These are phyloP conservation scores for Paratinospora sagittata DNA, from an alignment of 164 flowering plant genomes.

Conservation along the genomic window DNA sequence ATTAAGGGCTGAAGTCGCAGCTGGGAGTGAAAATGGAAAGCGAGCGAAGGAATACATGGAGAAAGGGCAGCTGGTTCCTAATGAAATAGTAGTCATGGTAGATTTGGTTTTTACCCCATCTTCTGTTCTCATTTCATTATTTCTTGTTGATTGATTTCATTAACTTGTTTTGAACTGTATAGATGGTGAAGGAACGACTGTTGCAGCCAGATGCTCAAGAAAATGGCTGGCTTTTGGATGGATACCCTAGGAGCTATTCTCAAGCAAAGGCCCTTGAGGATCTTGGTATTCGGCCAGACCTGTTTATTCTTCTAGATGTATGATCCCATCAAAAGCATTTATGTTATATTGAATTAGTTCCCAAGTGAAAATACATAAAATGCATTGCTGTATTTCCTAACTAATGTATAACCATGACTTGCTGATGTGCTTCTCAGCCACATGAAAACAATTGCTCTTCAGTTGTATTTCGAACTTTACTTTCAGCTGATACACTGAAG, in stretches of 20 bases:
- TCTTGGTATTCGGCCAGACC: conserved; percentile 69
- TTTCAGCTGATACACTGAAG: not conserved
- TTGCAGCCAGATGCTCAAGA: conserved; percentile 60
- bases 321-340: conserved; percentile 18
- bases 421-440: not conserved
- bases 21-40: conserved; percentile 83
- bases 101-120: not conserved
- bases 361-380: not conserved
- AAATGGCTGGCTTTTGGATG: conserved; percentile 98
- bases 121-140: conserved; percentile 5
- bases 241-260: conserved; percentile 90
- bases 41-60: conserved; percentile 86
- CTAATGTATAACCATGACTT: not conserved
- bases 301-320: conserved; percentile 87
- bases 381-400: not conserved
- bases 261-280: conserved; percentile 80
- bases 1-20: conserved; percentile 76
- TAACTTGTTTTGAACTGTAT: conserved; percentile 14
- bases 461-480: not conserved
- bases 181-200: conserved; percentile 97
- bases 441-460: not conserved
- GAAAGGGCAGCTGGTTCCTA: conserved; percentile 79
- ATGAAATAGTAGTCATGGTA: conserved; percentile 93
- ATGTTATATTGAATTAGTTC: not conserved
- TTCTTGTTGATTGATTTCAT: conserved; percentile 6